A percentile compares a stretch with the other conserved stretches of the same genome.
Evolutionary conservation across 164 flowering plant genomes (phyloP).

Genomic region (Houttuynia cordata): DNA sequence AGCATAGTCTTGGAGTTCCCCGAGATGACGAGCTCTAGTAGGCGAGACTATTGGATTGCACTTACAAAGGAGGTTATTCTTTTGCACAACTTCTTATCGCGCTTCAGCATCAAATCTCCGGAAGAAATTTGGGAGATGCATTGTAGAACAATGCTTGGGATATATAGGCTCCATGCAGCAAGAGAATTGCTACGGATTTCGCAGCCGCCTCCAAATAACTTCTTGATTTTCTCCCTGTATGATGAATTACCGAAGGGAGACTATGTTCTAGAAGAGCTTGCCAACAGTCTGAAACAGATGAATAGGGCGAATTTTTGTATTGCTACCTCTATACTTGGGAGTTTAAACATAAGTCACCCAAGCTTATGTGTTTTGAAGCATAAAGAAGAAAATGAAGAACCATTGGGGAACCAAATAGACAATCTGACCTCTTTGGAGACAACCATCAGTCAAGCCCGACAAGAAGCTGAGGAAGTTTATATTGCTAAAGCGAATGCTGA

Average conservation of each 20-base stretch:
- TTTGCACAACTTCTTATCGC: slow-evolving; percentile 45
- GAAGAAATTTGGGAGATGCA: slow-evolving; percentile 73
- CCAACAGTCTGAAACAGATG: slow-evolving; percentile 37
- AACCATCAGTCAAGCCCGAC: slow-evolving; percentile 48
- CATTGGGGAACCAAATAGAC: slow-evolving; percentile 15
- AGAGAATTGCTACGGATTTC: slow-evolving; percentile 81
- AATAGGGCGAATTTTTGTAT: slow-evolving; percentile 43
- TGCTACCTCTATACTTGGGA: slow-evolving; percentile 51
- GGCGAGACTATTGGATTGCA: slow-evolving; percentile 88
- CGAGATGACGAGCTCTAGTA: slow-evolving; percentile 83
- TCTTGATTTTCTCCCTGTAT: slow-evolving; percentile 65
- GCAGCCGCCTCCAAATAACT: slow-evolving; percentile 62
- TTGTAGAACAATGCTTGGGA: slow-evolving; percentile 59
- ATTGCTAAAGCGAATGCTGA: slow-evolving; percentile 61
- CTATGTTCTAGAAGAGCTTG: slow-evolving; percentile 62
- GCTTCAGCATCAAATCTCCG: slow-evolving; percentile 33
- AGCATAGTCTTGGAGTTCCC: slow-evolving; percentile 76
- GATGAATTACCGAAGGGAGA: slow-evolving; percentile 93
- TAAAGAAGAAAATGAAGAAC: slow-evolving; percentile 20
- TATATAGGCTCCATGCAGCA: slow-evolving; percentile 81
- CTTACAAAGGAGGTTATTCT: slow-evolving; percentile 60
- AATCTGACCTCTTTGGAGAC: slow-evolving; percentile 33
- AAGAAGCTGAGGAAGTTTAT: slow-evolving; percentile 48
- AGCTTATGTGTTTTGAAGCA: slow-evolving; percentile 11
- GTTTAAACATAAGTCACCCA: slow-evolving; percentile 28